Conservation (phyloP, 148 eudicot species). For the Fagopyrum esculentum region DNA sequence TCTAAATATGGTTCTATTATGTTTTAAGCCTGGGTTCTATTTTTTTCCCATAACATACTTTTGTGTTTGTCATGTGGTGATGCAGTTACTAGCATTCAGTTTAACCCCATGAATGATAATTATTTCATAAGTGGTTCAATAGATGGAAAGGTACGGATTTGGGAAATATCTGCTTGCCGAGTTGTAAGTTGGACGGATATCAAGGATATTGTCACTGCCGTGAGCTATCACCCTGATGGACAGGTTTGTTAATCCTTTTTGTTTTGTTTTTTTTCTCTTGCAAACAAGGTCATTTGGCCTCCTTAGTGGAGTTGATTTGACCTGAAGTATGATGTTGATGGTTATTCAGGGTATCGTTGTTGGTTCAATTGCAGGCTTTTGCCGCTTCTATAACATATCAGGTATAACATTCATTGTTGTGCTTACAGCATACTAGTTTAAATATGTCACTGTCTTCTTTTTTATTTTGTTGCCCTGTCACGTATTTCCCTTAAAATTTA, state of each 20-base stretch:
- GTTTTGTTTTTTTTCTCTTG: background rate
- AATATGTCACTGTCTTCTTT: background rate
- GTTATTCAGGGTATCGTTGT: slow-evolving; percentile 61
- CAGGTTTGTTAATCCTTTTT: slow-evolving; percentile 37
- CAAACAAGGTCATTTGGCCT: background rate
- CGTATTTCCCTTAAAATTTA: background rate
- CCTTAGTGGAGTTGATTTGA: slow-evolving; percentile 5
- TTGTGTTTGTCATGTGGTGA: slow-evolving; percentile 12
- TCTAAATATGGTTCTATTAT: background rate
- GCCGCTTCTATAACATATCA: slow-evolving; percentile 52
- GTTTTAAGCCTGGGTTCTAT: background rate
- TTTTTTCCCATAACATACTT: background rate
- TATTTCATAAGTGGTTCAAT: slow-evolving; percentile 93
- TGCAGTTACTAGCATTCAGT: slow-evolving; percentile 94
- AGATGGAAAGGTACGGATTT: slow-evolving; percentile 93
- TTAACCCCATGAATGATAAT: slow-evolving; percentile 71
- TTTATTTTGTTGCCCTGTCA: background rate
- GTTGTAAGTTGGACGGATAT: slow-evolving; percentile 83
- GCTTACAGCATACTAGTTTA: background rate
- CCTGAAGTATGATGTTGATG: background rate
- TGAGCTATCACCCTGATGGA: slow-evolving; percentile 80
- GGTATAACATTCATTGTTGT: slow-evolving; percentile 24
- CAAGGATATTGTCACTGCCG: slow-evolving; percentile 90
- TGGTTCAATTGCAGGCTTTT: slow-evolving; percentile 66
- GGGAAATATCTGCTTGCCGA: slow-evolving; percentile 58